Percentiles rank a stretch among this genome's conserved stretches.
These are phyloP conservation scores for Phlegmacium glaucopus DNA, from an alignment of 768 basidiomycete species.

Conservation along the genomic window DNA sequence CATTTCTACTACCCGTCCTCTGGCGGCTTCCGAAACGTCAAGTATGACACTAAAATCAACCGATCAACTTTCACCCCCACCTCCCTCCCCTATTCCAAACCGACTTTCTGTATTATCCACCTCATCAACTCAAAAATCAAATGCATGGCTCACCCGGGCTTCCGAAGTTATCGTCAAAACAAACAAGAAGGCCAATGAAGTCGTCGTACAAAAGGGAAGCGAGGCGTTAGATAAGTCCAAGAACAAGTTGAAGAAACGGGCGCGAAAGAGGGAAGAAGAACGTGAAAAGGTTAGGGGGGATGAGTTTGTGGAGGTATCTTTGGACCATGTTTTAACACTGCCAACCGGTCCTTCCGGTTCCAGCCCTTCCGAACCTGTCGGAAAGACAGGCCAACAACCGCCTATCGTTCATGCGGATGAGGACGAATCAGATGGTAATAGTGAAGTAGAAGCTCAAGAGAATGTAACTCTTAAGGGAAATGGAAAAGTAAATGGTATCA, in stretches of 20 bases:
- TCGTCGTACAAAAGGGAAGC: slow-evolving; percentile 68
- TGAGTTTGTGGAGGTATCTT: slow-evolving; percentile 73
- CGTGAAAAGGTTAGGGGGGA: slow-evolving; percentile 66
- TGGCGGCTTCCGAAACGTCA: slow-evolving; percentile 51
- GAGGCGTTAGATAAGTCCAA: slow-evolving; percentile 60
- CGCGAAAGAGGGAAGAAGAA: slow-evolving; percentile 52
- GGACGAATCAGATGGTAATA: slow-evolving; percentile 41
- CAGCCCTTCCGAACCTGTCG: slow-evolving; percentile 25
- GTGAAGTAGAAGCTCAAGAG: slow-evolving; percentile 74
- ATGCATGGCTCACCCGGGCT: slow-evolving; percentile 76
- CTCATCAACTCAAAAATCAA: slow-evolving; percentile 31
- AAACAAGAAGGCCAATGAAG: slow-evolving; percentile 70
- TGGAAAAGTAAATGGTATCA: slow-evolving; percentile 42
- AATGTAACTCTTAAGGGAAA: slow-evolving; percentile 39
- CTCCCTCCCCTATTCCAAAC: slow-evolving; percentile 20
- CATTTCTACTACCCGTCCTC: slow-evolving; percentile 12
- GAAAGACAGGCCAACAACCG: background rate
- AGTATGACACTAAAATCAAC: slow-evolving; percentile 68
- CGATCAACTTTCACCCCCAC: slow-evolving; percentile 40
- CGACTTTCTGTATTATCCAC: slow-evolving; percentile 11
- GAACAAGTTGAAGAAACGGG: slow-evolving; percentile 69
- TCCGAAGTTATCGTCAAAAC: slow-evolving; percentile 35
- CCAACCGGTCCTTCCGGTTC: background rate
- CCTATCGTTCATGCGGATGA: slow-evolving; percentile 46
- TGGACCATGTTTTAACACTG: slow-evolving; percentile 45